These are phyloP conservation scores for Podaxis sp. DNA, from an alignment of 768 basidiomycete species.

Conservation along the genomic window DNA sequence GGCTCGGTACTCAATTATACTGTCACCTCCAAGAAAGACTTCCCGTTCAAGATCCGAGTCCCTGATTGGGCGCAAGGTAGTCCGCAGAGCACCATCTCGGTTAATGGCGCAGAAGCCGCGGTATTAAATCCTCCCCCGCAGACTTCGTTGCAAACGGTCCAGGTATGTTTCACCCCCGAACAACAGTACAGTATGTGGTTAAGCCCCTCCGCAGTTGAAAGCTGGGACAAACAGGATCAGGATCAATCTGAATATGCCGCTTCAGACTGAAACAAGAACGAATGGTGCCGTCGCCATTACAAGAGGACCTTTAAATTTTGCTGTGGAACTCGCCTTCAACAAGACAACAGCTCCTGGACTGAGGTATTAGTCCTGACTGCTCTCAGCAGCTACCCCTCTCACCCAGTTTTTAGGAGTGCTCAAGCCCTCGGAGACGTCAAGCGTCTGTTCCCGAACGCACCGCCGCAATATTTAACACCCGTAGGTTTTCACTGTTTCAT, in stretches of 20 bases:
- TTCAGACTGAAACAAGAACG: conserved; percentile 28
- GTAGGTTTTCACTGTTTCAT: conserved; percentile 18
- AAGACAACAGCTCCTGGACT: conserved; percentile 27
- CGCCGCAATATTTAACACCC: conserved; percentile 29
- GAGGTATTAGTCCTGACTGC: conserved; percentile 18
- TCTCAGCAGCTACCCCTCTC: not conserved
- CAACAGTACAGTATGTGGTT: not conserved
- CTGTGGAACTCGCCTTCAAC: conserved; percentile 31
- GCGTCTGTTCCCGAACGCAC: conserved; percentile 31
- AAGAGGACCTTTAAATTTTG: conserved; percentile 34
- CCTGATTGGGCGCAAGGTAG: conserved; percentile 33
- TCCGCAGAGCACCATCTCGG: conserved; percentile 27
- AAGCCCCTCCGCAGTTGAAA: not conserved
- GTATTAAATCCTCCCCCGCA: conserved; percentile 21
- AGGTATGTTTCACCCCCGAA: conserved; percentile 17
- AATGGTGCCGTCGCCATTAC: conserved; percentile 33
- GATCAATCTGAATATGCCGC: conserved; percentile 27
- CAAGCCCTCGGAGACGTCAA: conserved; percentile 32
- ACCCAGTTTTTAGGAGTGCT: conserved; percentile 23
- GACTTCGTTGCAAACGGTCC: conserved; percentile 28
- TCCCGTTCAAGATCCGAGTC: conserved; percentile 34
- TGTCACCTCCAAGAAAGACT: conserved; percentile 25
- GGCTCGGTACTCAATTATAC: conserved; percentile 32
- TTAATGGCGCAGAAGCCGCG: conserved; percentile 22
- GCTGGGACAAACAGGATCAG: conserved; percentile 26